Evolutionary conservation across 2,329 filamentous ascomycete species (phyloP).

Genomic region (Penicillium paneum): DNA sequence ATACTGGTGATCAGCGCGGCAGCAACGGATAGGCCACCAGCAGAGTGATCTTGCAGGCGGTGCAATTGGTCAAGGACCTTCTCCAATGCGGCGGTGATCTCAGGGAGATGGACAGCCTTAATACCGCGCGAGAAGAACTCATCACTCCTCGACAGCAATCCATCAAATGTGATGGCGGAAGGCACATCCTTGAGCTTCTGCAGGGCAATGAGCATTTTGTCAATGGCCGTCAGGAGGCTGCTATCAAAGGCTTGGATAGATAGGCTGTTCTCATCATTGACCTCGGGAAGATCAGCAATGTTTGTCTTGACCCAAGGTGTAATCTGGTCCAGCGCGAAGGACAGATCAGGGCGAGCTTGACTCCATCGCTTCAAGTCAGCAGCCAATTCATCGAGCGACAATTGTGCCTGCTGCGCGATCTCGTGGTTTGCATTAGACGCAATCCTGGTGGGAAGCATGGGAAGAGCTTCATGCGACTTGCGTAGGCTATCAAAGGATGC

Average conservation of each 20-base stretch:
- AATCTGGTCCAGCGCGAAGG: conserved; percentile 65
- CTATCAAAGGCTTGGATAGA: conserved; percentile 52
- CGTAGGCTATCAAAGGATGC: conserved; percentile 48
- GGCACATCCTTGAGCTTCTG: conserved; percentile 63
- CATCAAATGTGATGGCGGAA: conserved; percentile 56
- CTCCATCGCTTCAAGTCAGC: conserved; percentile 45
- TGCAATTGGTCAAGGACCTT: conserved; percentile 48
- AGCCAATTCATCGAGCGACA: conserved; percentile 31
- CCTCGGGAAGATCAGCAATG: conserved; percentile 9
- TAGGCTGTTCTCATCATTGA: conserved; percentile 20
- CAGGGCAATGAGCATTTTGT: conserved; percentile 74
- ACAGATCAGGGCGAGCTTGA: conserved; percentile 55
- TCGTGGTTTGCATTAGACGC: conserved; percentile 30
- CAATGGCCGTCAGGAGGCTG: conserved; percentile 62
- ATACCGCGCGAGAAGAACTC: conserved; percentile 54
- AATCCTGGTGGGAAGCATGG: conserved; percentile 53
- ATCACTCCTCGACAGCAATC: conserved; percentile 61
- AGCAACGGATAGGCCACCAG: conserved; percentile 45
- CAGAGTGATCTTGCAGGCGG: conserved; percentile 44
- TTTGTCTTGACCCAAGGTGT: conserved; percentile 58
- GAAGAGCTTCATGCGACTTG: conserved; percentile 43
- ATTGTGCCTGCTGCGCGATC: conserved; percentile 27
- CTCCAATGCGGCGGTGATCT: conserved; percentile 50
- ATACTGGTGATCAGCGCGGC: conserved; percentile 60
- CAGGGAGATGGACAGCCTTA: conserved; percentile 57